A percentile compares a stretch with the other conserved stretches of the same genome.
Conservation (phyloP, 139 green algal genomes). For the Haematococcus sp. region DNA sequence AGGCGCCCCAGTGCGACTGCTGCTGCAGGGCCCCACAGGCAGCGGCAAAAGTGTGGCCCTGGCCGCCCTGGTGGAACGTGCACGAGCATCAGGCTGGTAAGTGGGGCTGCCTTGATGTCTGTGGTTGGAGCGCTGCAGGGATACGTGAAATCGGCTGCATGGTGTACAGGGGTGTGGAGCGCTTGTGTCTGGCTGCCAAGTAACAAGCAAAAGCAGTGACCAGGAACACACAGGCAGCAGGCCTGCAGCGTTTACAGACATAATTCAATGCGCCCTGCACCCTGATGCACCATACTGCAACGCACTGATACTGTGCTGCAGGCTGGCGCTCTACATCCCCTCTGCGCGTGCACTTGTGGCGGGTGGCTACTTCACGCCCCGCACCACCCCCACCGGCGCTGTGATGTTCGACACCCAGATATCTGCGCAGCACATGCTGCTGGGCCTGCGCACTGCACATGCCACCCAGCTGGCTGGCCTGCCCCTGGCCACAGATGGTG, state of each 20-base stretch:
- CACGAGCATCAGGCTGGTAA: conserved; percentile 41
- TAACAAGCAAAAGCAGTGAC: too few species aligned
- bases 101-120: neutral
- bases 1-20: neutral
- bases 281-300: too few species aligned
- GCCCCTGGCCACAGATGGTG: neutral
- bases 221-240: too few species aligned
- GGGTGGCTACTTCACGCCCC: conserved; percentile 40
- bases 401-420: conserved; percentile 46
- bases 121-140: neutral
- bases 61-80: conserved; percentile 52
- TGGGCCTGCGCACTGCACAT: conserved; percentile 33
- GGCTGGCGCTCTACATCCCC: conserved; percentile 62
- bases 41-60: conserved; percentile 62
- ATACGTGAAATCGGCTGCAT: neutral
- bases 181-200: too few species aligned
- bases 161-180: neutral
- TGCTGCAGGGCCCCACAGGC: conserved; percentile 29
- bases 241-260: too few species aligned
- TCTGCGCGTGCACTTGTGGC: conserved; percentile 41
- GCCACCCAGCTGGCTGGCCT: conserved; percentile 39
- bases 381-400: conserved; percentile 22
- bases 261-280: too few species aligned
- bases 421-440: conserved; percentile 48
- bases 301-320: neutral